Base-by-base conservation (phyloP, 73 alveolate species). In the Urostyla sp. region DNA sequence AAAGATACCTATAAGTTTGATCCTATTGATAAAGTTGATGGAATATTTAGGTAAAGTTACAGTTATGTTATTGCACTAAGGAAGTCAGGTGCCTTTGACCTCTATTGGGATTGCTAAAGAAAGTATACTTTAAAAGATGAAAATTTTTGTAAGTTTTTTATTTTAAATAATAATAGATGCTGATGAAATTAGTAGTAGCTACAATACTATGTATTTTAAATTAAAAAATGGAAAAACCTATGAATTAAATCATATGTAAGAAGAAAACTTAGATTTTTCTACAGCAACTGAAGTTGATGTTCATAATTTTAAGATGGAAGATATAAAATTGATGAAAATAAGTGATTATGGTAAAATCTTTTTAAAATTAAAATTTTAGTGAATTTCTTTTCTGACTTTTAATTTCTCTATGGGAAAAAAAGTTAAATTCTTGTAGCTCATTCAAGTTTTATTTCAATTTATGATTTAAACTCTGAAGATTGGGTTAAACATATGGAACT, bases 71-170 rank as follows among this genome's bases (percentile, higher is more conserved):
- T 63, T 18, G 37, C 79, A 18, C 44, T 63, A 3, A 35, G 79
- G 15, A 13, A 35, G 26, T 63, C 79, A 2, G 79, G 79, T 1
- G 8, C 24, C 46, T 43, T 63, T 5, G 79, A 63, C 44, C 37
- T 63, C 37, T 63, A 63, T 40, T 63, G 79, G 79, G 44, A 63
- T 43, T 43, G n/a, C n/a, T n/a, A n/a, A n/a, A n/a, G n/a, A n/a
- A n/a, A n/a, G n/a, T n/a, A n/a, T n/a, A n/a, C n/a, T n/a, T n/a
- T n/a, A n/a, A n/a, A n/a, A n/a, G n/a, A n/a, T n/a, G n/a, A n/a
- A n/a, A n/a, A n/a, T n/a, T n/a, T n/a, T n/a, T n/a, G n/a, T n/a
- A n/a, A n/a, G n/a, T n/a, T n/a, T n/a, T n/a, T n/a, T n/a, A n/a
- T n/a, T n/a, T n/a, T n/a, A n/a, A n/a, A n/a, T n/a, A n/a, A n/a